Evolutionary conservation across 306 rosid species (phyloP).

Genomic region (Chamaecrista fasciculata): DNA sequence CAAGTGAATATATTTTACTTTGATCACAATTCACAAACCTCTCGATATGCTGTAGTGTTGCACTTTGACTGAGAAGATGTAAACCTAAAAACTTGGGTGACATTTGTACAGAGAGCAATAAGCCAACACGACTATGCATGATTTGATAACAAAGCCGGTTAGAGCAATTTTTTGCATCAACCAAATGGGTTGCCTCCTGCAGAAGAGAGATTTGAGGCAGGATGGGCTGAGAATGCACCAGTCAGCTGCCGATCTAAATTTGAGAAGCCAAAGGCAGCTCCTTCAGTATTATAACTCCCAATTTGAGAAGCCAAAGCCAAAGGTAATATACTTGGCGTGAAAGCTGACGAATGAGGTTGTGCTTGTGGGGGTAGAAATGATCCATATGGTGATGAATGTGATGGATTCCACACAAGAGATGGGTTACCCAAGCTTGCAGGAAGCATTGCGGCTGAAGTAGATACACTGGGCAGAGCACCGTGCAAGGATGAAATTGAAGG

Average conservation of each 20-base stretch:
- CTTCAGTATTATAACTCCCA: constrained; percentile 45
- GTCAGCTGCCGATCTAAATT: constrained; percentile 44
- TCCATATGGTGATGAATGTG: constrained; percentile 43
- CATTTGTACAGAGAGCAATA: constrained; percentile 49
- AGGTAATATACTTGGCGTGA: constrained; percentile 60
- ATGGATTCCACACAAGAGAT: constrained; percentile 58
- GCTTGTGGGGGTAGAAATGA: constrained; percentile 48
- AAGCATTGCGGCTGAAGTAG: constrained; percentile 51
- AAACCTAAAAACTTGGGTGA: constrained; percentile 49
- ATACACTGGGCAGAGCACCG: constrained; percentile 56
- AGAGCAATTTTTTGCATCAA: constrained; percentile 29
- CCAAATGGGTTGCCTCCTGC: constrained; percentile 85
- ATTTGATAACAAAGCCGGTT: constrained; percentile 23
- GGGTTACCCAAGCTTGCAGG: constrained; percentile 57
- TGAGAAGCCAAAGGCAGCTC: constrained; percentile 51
- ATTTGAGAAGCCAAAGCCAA: no score
- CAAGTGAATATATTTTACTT: constrained; percentile 28
- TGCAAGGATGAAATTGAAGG: constrained; percentile 70
- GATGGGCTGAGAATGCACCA: constrained; percentile 54
- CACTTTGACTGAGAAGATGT: constrained; percentile 19
- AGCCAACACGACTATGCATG: constrained; percentile 49
- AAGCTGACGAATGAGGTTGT: constrained; percentile 45
- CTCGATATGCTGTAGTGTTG: constrained; percentile 31
- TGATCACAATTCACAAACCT: constrained; percentile 29
- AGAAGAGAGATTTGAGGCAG: constrained; percentile 58